Evolutionary conservation across 305 asterid genomes (phyloP), one percentile per base, ranked within the genome.

Genomic region (Stenogyne calaminthoides): DNA sequence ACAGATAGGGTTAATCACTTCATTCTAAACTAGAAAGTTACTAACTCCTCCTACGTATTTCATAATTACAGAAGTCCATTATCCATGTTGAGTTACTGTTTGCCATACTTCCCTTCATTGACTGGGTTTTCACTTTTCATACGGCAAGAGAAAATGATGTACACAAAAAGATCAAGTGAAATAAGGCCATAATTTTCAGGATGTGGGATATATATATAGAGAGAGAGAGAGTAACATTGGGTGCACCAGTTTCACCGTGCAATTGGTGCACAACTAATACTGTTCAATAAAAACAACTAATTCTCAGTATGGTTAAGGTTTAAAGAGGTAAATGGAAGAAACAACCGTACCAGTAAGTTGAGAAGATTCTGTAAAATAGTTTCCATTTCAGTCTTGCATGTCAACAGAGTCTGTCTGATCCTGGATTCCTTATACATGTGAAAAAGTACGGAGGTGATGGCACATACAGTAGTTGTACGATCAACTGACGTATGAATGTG

Each of bases 371-470:
- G 84, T 32, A 81, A 32, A 46, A 87, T 46, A 19, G 64, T 74
- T 76, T 86, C 79, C 19, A 80, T 70, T 42, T 78, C 81, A 54
- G 67, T 64, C 77, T 82, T 75, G 85, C 90, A 85, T 9, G 86
- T 72, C 54, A 67, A 59, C 19, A 91, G 75, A 70, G 81, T 70
- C 80, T 70, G 84, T 73, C 68, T 77, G 81, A 93, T 82, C 78
- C 85, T 89, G 78, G 47, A 27, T 75, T 93, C 96, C 67, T 85
- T 75, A 69, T 69, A 79, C 89, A 93, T 68, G 67, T 82, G 84
- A 46, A 78, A 81, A 65, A 91, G 78, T 52, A 87, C 71, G 34
- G 86, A 77, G 76, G 83, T 78, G 72, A 88, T 66, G 51, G 76
- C 75, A 67, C 78, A 64, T 72, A 79, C 63, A 74, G 76, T 76